These are phyloP conservation scores for Ganoderma leucocontextum DNA, from an alignment of 1,284 basidiomycete species.

Conservation along the genomic window DNA sequence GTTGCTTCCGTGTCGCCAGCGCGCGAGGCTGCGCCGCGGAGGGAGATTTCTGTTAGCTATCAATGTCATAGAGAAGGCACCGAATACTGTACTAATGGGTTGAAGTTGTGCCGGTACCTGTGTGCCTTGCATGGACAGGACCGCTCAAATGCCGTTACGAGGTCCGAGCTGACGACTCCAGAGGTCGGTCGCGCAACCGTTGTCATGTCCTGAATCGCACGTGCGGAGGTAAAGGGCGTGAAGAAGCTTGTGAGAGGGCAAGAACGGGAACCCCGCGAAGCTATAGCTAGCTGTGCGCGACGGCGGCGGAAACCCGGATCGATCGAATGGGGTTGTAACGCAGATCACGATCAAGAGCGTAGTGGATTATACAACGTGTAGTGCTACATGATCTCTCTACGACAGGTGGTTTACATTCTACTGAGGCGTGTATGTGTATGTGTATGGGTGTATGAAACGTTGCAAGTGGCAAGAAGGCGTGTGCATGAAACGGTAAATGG, in stretches of 20 bases:
- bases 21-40: slow-evolving; percentile 3
- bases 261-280: background rate
- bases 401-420: slow-evolving; percentile 27
- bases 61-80: background rate
- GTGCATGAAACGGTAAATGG: background rate
- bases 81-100: background rate
- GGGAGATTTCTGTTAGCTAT: background rate
- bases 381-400: slow-evolving; percentile 30
- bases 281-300: background rate
- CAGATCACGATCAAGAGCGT: slow-evolving; percentile 2
- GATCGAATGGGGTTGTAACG: background rate
- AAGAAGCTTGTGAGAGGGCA: background rate
- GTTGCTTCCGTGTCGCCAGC: background rate
- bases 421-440: background rate
- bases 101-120: background rate
- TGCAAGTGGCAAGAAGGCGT: background rate
- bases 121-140: background rate
- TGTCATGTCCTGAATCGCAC: background rate
- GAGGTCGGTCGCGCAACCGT: background rate
- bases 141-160: background rate
- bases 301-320: background rate
- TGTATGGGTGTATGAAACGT: background rate
- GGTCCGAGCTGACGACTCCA: background rate
- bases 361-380: slow-evolving; percentile 12
- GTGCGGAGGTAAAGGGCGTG: background rate